Conservation (phyloP, 2,329 filamentous ascomycete genomes). For the Fusarium sp. region DNA sequence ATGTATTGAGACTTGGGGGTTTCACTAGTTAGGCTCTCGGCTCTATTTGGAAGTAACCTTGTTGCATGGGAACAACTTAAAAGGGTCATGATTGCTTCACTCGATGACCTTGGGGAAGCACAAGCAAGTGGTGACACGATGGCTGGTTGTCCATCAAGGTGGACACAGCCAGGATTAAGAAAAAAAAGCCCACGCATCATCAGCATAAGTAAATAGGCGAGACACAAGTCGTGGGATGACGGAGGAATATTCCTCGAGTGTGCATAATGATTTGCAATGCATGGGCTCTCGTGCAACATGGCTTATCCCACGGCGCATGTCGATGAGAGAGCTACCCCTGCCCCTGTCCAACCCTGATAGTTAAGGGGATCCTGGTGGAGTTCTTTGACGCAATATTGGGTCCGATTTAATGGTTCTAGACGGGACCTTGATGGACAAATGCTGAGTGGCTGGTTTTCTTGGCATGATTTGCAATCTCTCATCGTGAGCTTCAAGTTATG, state of each 20-base stretch:
- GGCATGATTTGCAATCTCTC: background rate
- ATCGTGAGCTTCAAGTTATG: background rate
- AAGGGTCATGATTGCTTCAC: background rate
- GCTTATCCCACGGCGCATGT: background rate
- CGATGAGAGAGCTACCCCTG: background rate
- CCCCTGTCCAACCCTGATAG: slow-evolving; percentile 29
- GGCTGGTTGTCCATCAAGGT: slow-evolving; percentile 29
- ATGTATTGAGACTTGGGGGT: background rate
- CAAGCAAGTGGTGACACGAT: background rate
- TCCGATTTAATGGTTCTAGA: background rate
- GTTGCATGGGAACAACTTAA: background rate
- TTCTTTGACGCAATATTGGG: background rate
- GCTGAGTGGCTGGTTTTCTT: background rate
- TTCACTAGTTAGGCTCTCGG: background rate
- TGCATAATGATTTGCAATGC: slow-evolving; percentile 12
- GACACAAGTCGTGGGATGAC: background rate
- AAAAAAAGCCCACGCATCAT: background rate
- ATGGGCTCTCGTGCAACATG: background rate
- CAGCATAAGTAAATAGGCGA: background rate
- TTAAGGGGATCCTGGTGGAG: background rate
- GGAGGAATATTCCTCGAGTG: background rate
- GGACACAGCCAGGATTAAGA: background rate
- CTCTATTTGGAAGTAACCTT: background rate
- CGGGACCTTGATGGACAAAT: slow-evolving; percentile 23
- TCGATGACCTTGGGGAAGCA: background rate